Base-by-base conservation (phyloP, 139 green algal genomes). In the Penium margaritaceum region DNA sequence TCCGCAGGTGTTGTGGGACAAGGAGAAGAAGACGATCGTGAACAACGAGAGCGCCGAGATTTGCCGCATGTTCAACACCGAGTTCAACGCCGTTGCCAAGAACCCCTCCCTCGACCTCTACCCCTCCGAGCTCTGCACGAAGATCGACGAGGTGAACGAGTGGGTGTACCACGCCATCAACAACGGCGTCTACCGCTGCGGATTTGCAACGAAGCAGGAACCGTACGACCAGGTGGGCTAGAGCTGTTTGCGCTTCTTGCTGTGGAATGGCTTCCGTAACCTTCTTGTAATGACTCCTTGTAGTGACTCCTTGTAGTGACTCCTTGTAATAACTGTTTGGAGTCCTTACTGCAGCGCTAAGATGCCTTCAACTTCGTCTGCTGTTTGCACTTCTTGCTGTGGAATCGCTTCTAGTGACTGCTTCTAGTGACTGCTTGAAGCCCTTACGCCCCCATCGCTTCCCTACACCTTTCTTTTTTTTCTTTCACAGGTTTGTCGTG, bases 41-140 rank as follows among this genome's bases (percentile, higher is more conserved):
- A 97, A 96, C 85, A 98, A 98, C 70, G 93, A 98, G 81, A 89
- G 72, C 60, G 76, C 75, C 5, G 93, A 97, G 54, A 96, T 98
- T 63, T 46, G 36, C n/a, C 44, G 68, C 38, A 95, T 96, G 76
- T 85, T 97, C 74, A 97, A 97, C 81, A 77, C 66, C 0, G 61
- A 83, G 21, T 96, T 97, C 84, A 93, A 97, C 67, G 65, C 89
- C 24, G 33, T 96, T 19, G 88, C 87, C 34, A 86, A 81, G 62
- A 84, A 91, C 71, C 63, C 80, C 35, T 29, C 36, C 14, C 46
- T 84, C 33, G 81, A 86, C 74, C 66, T 87, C 9, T 84, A 83
- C 62, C 80, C 82, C 17, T 41, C 78, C 21, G 43, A 47, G 36
- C 51, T 85, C 27, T 12, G 43, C 2, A 38, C 46, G 3, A 51